These are phyloP conservation scores for Fusarium fujikuroi DNA, from an alignment of 2,329 filamentous ascomycete species.

Conservation along the genomic window DNA sequence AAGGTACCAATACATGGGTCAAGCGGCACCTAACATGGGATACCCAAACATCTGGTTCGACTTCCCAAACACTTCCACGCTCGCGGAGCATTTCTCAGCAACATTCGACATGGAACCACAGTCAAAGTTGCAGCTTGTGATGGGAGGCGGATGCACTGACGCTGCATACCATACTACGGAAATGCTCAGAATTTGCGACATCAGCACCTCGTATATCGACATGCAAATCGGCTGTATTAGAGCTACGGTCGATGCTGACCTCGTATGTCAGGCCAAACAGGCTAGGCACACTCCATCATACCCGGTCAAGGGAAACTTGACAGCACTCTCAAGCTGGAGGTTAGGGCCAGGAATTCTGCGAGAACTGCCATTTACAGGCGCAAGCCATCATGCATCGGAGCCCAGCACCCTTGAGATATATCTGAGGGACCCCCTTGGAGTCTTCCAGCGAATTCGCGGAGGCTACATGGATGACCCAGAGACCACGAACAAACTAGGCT, in stretches of 20 bases:
- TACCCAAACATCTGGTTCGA: background rate
- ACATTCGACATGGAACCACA: fast-evolving
- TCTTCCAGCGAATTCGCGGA: background rate
- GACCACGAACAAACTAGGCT: fast-evolving
- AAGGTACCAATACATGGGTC: background rate
- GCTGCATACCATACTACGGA: background rate
- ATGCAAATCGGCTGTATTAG: background rate
- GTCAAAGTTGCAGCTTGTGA: background rate
- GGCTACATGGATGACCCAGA: background rate
- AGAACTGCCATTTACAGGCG: background rate
- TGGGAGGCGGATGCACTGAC: background rate
- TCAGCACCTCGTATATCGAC: constrained; percentile 3
- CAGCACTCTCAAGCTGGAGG: background rate
- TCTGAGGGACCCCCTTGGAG: background rate
- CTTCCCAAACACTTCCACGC: background rate
- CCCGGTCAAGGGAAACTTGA: background rate
- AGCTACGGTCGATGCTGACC: background rate
- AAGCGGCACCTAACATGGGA: background rate
- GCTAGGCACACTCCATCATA: background rate
- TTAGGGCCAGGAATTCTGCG: fast-evolving
- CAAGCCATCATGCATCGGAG: fast-evolving
- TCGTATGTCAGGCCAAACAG: background rate
- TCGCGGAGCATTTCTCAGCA: background rate
- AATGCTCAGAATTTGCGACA: background rate
- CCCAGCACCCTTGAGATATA: background rate